Base-by-base conservation (phyloP, 257 asterid species). In the Gentiana dahurica region DNA sequence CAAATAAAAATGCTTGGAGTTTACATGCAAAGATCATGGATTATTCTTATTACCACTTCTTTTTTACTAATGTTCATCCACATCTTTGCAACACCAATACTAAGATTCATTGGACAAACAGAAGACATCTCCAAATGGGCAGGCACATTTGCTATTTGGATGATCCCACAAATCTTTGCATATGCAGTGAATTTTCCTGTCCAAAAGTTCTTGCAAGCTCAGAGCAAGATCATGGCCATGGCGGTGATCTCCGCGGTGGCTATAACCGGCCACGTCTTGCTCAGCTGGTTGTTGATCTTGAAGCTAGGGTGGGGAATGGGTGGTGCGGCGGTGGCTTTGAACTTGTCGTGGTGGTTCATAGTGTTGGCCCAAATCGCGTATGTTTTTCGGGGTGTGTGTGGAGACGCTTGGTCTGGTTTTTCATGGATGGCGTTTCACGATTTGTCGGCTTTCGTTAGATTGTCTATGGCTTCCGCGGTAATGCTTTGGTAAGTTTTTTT, bases 81-180 rank as follows among this genome's bases (percentile, higher is more conserved):
- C 60, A 65, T 82, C 3, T 82, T 76, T 38, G 77, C 82, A 1
- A 15, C 45, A 0, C 81, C 73, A 24, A 24, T 82, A 36, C 62
- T 82, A 15, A 74, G n/a, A 12, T 12, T 65, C 6, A 71, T 82
- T 12, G 83, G 85, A 5, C 87, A 82, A 37, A 68, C 73, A 0
- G 61, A 65, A 2, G 66, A 71, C 0, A 71, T 79, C 44, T 82
- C 91, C 0, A 74, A 65, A 0, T 63, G 39, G 53, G 73, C 84
- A 3, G 90, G 84, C 7, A 69, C 7, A 0, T 74, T 75, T 12
- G 64, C 87, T 0, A 4, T 76, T 6, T 83, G 84, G 85, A 83
- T 83, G 88, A 80, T 83, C 47, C 93, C 93, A 1, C 88, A 80
- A 53, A 71, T 83, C 13, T 80, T 66, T 12, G 92, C 87, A 0